Conservation (phyloP, 768 basidiomycete genomes). For the Hygrocybe punicea region DNA sequence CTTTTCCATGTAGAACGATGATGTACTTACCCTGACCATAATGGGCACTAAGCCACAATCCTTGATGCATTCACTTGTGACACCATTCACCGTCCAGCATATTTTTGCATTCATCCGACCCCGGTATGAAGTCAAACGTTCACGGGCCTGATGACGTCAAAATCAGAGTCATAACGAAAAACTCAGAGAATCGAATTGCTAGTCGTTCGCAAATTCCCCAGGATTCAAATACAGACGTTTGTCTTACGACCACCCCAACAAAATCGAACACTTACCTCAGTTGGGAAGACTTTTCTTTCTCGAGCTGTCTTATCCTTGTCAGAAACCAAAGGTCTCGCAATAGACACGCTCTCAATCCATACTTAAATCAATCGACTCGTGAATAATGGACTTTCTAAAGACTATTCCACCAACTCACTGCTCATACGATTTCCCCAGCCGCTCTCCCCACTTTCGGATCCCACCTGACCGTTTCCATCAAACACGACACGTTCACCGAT, state of each 20-base stretch:
- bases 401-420: conserved; percentile 49
- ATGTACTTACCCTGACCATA: conserved; percentile 84
- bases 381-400: background rate
- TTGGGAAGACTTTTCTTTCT: conserved; percentile 80
- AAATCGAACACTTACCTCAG: conserved; percentile 57
- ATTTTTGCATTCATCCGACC: conserved; percentile 85
- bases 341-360: conserved; percentile 82
- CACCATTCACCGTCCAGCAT: conserved; percentile 70
- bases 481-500: conserved; percentile 92
- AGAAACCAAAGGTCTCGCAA: conserved; percentile 81
- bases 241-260: too few species aligned
- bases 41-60: conserved; percentile 94
- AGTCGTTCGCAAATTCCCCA: background rate
- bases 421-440: conserved; percentile 83
- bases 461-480: conserved; percentile 61
- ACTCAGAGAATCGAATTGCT: background rate
- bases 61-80: conserved; percentile 63
- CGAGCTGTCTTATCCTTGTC: conserved; percentile 73
- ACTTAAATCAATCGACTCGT: conserved; percentile 49
- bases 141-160: conserved; percentile 64
- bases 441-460: conserved; percentile 48
- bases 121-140: conserved; percentile 87
- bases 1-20: background rate
- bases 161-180: background rate
- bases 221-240: background rate